Percentiles rank a stretch among this genome's conserved stretches.
phyloP scores from a whole-genome alignment of 352 stramenopile species.

The Pythium monospermum region DNA sequence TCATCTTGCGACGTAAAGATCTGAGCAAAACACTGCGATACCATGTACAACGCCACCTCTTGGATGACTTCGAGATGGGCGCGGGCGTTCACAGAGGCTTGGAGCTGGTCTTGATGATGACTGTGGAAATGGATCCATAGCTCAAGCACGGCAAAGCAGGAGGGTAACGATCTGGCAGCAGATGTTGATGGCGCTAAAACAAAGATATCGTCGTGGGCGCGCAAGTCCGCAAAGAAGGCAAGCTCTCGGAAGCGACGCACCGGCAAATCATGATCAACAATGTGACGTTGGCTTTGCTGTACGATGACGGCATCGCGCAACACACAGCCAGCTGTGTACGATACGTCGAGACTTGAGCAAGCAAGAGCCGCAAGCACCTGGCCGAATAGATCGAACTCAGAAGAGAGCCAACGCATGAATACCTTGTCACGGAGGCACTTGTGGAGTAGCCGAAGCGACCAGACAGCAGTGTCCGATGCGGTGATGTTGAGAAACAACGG shows the following conservation, averaged over 20 bases:
- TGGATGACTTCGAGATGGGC: conserved; percentile 6
- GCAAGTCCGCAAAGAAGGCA: conserved; percentile 4
- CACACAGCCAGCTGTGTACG: conserved; percentile 2
- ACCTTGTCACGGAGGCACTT: conserved; percentile 9
- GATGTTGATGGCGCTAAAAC: neutral
- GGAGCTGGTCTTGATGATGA: neutral
- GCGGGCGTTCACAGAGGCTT: neutral
- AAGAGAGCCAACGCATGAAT: neutral
- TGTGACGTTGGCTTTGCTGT: neutral
- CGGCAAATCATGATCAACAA: neutral
- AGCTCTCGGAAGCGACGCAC: conserved; percentile 7
- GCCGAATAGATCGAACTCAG: conserved; percentile 14
- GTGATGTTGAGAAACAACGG: neutral
- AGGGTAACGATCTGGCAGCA: neutral
- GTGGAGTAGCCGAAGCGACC: conserved; percentile 2
- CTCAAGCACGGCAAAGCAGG: conserved; percentile 7
- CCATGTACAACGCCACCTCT: conserved; percentile 11
- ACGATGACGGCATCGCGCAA: conserved; percentile 4
- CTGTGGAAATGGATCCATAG: conserved; percentile 16
- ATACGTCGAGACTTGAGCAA: conserved; percentile 4
- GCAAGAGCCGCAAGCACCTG: conserved; percentile 14
- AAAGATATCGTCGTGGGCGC: conserved; percentile 6
- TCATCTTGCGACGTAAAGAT: conserved; percentile 2
- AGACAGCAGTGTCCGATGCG: conserved; percentile 8
- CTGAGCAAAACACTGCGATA: conserved; percentile 7